Evolutionary conservation across 1,139 yeast species (phyloP), one percentile per base, ranked within the genome.

Genomic region (Geotrichum phurueaensis): DNA sequence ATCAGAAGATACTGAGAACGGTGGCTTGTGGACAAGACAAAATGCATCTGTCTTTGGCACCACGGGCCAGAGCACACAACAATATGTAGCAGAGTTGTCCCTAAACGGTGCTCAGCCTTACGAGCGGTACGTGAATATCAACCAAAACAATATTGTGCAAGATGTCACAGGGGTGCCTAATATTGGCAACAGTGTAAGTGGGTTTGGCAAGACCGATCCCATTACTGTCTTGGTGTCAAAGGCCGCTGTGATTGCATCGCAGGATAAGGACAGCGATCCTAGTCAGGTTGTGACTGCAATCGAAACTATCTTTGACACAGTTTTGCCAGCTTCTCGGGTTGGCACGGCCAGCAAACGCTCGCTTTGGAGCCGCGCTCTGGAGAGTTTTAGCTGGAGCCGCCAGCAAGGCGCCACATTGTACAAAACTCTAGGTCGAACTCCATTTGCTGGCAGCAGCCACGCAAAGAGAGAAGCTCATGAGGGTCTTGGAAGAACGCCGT

Each of bases 1-100:
- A 25, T 61, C 54, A 25, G 62, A 59, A 5, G 60, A 59, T 36
- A 25, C 13, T n/a, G 25, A 9, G 20, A n/a, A 27, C 10, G 56
- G 56, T n/a, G 54, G 55, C 36, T 51, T 61, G 15, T 61, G 63
- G 63, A 61, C 63, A n/a, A 56, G 58, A 29, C 63, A 61, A 54
- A 61, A 61, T 45, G 49, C 57, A 9, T 54, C 63, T 43, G 56
- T 53, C 15, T 39, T 39, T 39, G 45, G 45, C 6, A 39, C 7
- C 18, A 1, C 45, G 2, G 45, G 45, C 12, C 56, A 54, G 18
- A 20, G 18, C 45, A 31, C 51, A 2, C 49, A 54, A 9, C 56
- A 54, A 18, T 61, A 61, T 51, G 36, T 47, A n/a, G 57, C 58
- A 7, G 59, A 61, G 49, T n/a, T 20, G 39, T 36, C 51, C 13